phyloP scores from a whole-genome alignment of 441 rosid genomes.

The Mallotus repandus region DNA sequence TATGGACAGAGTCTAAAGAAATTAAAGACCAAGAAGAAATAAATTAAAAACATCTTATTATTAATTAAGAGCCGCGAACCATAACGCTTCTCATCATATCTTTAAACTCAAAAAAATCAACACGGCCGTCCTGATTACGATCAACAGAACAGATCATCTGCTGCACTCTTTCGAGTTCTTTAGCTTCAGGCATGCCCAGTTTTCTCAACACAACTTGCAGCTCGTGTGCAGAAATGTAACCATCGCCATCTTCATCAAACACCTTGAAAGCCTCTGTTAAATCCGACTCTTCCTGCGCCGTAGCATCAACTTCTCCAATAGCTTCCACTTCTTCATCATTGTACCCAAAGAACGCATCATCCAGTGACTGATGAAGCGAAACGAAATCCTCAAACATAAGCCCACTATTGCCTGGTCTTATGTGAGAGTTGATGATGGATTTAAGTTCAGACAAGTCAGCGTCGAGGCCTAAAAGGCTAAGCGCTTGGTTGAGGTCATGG shows the following conservation, averaged over 20 bases:
- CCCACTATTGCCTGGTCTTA: conserved; percentile 54
- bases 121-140: conserved; percentile 71
- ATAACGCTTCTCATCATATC: conserved; percentile 77
- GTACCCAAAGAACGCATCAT: conserved; percentile 45
- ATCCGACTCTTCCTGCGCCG: conserved; percentile 56
- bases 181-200: conserved; percentile 70
- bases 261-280: conserved; percentile 86
- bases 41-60: background rate
- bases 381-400: conserved; percentile 65
- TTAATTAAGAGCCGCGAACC: conserved; percentile 41
- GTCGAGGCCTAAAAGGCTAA: conserved; percentile 62
- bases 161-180: conserved; percentile 62
- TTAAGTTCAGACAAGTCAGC: conserved; percentile 62
- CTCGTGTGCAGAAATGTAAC: conserved; percentile 73
- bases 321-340: conserved; percentile 6
- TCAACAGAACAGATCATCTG: conserved; percentile 85
- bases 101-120: conserved; percentile 89
- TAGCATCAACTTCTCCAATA: background rate
- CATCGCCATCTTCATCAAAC: conserved; percentile 89
- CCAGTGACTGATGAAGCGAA: conserved; percentile 57
- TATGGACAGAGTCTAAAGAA: background rate
- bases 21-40: background rate
- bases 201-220: conserved; percentile 70
- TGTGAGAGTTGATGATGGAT: conserved; percentile 50
- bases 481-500: conserved; percentile 63